phyloP scores from a whole-genome alignment of 139 green algal genomes.

The Chlorella vulgaris region DNA sequence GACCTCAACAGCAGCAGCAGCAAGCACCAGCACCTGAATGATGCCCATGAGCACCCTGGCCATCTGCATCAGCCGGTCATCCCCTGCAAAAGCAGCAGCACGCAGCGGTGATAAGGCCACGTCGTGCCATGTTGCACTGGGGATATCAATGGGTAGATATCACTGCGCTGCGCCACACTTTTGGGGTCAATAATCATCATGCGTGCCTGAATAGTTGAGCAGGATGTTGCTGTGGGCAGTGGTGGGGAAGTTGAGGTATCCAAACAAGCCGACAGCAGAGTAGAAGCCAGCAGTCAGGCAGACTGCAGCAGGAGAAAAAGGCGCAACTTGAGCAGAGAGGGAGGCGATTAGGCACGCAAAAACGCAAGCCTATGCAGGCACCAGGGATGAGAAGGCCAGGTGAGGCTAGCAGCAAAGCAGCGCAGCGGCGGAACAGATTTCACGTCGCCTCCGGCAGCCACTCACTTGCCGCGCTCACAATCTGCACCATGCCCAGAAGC shows the following conservation, averaged over 20 bases:
- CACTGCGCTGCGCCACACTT: no score
- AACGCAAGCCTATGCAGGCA: not conserved
- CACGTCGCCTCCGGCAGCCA: not conserved
- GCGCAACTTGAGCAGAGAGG: not conserved
- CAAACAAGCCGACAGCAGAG: constrained; percentile 51
- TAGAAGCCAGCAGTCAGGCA: constrained; percentile 56
- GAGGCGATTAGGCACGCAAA: not conserved
- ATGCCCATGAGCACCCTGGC: constrained; percentile 58
- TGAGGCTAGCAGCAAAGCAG: no score
- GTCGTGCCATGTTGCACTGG: no score
- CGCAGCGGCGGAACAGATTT: not conserved
- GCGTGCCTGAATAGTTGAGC: constrained; percentile 41
- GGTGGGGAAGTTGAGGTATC: constrained; percentile 69
- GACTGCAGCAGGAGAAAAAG: constrained; percentile 1
- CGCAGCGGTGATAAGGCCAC: not conserved
- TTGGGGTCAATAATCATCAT: no score
- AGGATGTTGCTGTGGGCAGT: constrained; percentile 69
- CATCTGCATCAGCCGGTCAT: constrained; percentile 45
- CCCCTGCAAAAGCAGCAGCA: constrained; percentile 44
- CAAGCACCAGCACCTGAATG: constrained; percentile 41
- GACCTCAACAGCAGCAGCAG: not conserved
- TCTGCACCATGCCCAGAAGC: constrained; percentile 59
- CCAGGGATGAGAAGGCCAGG: no score
- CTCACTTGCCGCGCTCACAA: constrained; percentile 38
- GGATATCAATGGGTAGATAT: no score